These are phyloP conservation scores for Citrullus mucosospermus DNA, from an alignment of 306 rosid species.

Conservation along the genomic window DNA sequence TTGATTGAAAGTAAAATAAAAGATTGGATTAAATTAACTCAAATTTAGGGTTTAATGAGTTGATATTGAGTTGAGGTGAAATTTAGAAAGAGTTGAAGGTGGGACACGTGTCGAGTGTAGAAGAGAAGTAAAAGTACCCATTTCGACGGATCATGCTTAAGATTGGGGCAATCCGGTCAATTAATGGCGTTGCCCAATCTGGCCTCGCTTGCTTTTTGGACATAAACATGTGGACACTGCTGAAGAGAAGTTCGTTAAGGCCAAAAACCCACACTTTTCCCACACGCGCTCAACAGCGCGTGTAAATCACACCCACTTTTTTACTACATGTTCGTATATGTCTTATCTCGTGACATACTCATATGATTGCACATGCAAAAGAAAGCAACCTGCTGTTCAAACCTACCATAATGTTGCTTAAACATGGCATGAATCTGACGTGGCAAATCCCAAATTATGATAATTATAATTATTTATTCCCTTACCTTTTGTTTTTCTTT, in stretches of 20 bases:
- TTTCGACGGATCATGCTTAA: not conserved
- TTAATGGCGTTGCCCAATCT: constrained; percentile 5
- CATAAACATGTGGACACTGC: constrained; percentile 5
- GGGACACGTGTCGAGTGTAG: not conserved
- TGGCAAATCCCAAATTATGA: not conserved
- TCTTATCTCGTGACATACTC: constrained; percentile 9
- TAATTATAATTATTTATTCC: not conserved
- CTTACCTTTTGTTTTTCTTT: not conserved
- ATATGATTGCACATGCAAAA: constrained; percentile 9
- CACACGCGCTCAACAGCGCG: not conserved
- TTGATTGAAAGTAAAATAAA: too few species aligned
- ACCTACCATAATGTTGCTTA: not conserved
- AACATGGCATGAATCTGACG: constrained; percentile 3
- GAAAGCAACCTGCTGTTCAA: not conserved
- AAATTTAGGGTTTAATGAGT: not conserved
- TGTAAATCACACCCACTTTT: not conserved
- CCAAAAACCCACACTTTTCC: not conserved
- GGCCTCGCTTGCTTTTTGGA: not conserved
- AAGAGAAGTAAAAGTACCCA: not conserved
- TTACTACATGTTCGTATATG: not conserved
- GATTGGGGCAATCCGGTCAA: not conserved
- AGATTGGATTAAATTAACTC: too few species aligned
- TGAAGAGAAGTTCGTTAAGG: not conserved
- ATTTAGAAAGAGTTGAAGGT: not conserved
- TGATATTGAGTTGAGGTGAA: not conserved